A percentile compares a stretch with the other conserved stretches of the same genome.
Evolutionary conservation across 2,329 filamentous ascomycete species (phyloP).

Genomic region (Teratosphaeria gauchensis): DNA sequence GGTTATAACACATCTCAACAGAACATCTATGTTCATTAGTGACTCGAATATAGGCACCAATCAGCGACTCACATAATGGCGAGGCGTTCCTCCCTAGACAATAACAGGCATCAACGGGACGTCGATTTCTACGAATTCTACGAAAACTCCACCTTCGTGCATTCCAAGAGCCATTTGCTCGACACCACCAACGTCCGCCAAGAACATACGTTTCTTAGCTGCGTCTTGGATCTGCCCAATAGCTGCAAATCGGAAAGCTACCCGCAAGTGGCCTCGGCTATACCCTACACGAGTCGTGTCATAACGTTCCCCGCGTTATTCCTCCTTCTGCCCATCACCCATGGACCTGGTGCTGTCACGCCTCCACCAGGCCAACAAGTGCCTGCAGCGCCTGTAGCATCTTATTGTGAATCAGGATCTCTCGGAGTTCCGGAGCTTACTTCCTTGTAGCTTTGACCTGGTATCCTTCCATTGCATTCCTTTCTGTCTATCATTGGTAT

Average conservation of each 20-base stretch:
- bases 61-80: neutral
- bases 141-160: neutral
- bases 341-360: neutral
- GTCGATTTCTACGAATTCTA: neutral
- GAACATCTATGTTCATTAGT: neutral
- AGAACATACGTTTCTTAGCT: neutral
- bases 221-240: neutral
- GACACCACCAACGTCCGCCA: neutral
- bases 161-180: neutral
- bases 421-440: neutral
- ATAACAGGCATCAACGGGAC: neutral
- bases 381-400: neutral
- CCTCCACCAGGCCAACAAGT: neutral
- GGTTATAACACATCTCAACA: neutral
- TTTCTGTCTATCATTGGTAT: neutral
- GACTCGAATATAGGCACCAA: neutral
- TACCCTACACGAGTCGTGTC: neutral
- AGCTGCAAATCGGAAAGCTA: neutral
- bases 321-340: neutral
- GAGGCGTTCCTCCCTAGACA: neutral
- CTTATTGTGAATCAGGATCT: neutral
- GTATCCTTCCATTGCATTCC: neutral
- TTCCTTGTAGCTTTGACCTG: neutral
- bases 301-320: neutral
- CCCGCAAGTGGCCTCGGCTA: neutral